Evolutionary conservation across 257 asterid species (phyloP), one percentile per base, ranked within the genome.

Genomic region (Striga asiatica): DNA sequence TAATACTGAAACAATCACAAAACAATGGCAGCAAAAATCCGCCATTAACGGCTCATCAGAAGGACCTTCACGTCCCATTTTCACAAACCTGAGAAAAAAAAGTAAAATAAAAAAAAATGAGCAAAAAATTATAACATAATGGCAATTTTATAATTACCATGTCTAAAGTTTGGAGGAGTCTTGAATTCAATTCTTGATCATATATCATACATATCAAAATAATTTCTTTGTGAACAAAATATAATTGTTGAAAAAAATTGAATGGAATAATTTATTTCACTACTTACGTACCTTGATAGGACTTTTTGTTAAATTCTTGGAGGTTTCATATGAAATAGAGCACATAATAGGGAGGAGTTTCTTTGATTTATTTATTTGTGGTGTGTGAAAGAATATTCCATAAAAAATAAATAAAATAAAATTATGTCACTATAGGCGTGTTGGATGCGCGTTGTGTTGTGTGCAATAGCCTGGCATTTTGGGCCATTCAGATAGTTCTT

Each of bases 21-120:
- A 28, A 62, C 92, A 71, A 3, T 76, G 81, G 61, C 79, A 71
- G 41, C 85, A 75, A 19, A 72, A 74, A 17, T 73, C 66, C 11
- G 67, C 72, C 71, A 64, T 4, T 14, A 62, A 2, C 4, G 68
- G 76, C 56, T 68, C 62, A 12, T 66, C 73, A 5, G 45, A 22
- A 5, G 60, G 74, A 14, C 66, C 8, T 5, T 51, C 45, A 4
- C 53, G 61, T n/a, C 70, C 73, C 79, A 69, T 74, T 53, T 47
- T 6, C 2, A 28, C 29, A 20, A 23, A 31, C 48, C 68, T 60
- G 56, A 14, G 18, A 13, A 27, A 4, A 3, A 42, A 53, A 38
- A 12, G 11, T 9, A 5, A 31, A n/a, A n/a, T 24, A 13, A 27
- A 4, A 3, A 42, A 53, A 38, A 12, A 10, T 9, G 10, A 31